Base-by-base conservation (phyloP, 176 grass and related monocot genomes). In the Aechmea fasciata region DNA sequence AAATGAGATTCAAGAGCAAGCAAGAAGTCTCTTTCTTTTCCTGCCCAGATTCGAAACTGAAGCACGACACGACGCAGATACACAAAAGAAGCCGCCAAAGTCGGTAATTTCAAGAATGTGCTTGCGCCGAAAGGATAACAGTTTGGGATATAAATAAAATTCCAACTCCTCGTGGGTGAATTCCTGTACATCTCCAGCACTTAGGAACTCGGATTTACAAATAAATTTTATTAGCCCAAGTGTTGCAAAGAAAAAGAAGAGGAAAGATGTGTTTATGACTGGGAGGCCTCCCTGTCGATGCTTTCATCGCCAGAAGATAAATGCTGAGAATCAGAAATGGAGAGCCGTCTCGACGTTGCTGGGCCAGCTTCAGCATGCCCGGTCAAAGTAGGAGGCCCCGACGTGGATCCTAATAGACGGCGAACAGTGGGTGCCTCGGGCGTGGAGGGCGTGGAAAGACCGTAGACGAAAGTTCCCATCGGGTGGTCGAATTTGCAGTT, bases 401-500 rank as follows among this genome's bases (percentile, higher is more conserved):
- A 76, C 50, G 83, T 65, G 49, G 82, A 65, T 72, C 74, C 78
- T 69, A 81, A 57, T 55, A 84, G 76, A 14, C 14, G 82, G 11
- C 67, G 71, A 57, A 79, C 63, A 67, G 69, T 67, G 29, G 85
- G 73, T 9, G 64, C 53, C 57, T 84, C 86, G 11, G 71, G 72
- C 18, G 71, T 82, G 62, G 91, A 74, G 19, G 91, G 87, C 51
- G 84, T 64, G 10, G 81, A 22, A 69, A 78, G 75, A 11, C 73
- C 87, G 63, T 90, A 96, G 33, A 83, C 71, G 13, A 84, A 70
- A 10, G 76, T 67, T 71, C 81, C 84, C 84, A 87, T 85, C 54
- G 91, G 91, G 78, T 96, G 91, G 47, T 96, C 91, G 1, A 96
- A 96, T 73, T 90, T 96, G 78, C 92, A 96, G 74, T 91, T 96